A percentile compares a stretch with the other conserved stretches of the same genome.
Conservation (phyloP, 768 basidiomycete species). For the Leccinum subtestaceum region DNA sequence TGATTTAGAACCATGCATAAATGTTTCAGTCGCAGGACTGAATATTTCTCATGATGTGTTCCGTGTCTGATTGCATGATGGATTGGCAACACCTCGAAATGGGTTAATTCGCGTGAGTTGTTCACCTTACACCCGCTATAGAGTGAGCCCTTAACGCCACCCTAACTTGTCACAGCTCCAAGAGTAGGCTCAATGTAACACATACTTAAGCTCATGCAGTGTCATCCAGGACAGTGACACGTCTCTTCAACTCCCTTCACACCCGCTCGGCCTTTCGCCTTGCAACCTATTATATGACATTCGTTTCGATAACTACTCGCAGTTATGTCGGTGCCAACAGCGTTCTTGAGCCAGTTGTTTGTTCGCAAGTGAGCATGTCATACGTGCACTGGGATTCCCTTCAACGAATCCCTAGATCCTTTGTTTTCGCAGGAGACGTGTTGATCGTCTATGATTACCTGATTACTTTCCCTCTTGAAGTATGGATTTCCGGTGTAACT, state of each 20-base stretch:
- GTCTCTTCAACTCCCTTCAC: not conserved
- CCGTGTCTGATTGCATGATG: not conserved
- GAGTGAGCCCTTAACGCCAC: not conserved
- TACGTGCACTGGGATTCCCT: not conserved
- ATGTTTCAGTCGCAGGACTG: not conserved
- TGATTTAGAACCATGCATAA: not conserved
- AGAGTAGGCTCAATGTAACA: not conserved
- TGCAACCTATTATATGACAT: not conserved
- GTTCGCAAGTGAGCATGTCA: not conserved
- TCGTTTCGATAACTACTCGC: not conserved
- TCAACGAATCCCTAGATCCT: not conserved
- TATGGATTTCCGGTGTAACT: not conserved
- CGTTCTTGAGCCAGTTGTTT: not conserved
- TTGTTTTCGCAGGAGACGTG: not conserved
- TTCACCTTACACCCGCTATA: not conserved
- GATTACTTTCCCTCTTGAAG: constrained; percentile 12
- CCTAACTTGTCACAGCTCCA: not conserved
- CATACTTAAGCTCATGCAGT: not conserved
- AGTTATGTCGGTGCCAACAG: not conserved
- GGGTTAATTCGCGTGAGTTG: not conserved
- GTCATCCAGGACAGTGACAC: not conserved
- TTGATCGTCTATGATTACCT: constrained; percentile 12
- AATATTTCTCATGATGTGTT: not conserved
- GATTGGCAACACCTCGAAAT: not conserved
- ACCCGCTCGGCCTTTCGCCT: not conserved